Percentiles rank a stretch among this genome's conserved stretches.
Evolutionary conservation across 176 grass and related monocot genomes (phyloP).

Genomic region (Bonia amplexicaulis): DNA sequence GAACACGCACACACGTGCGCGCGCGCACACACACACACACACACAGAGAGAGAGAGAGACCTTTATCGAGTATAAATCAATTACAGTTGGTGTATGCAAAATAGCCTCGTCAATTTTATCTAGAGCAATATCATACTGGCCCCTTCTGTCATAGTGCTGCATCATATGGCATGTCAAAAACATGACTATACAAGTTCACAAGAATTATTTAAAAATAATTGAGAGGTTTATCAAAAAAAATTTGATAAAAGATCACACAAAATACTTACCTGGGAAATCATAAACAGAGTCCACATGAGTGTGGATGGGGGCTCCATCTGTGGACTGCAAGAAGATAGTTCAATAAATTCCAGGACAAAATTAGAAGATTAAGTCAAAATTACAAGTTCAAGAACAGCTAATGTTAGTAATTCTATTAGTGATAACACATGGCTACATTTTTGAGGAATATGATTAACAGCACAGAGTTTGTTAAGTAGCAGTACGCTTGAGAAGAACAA

Average conservation of each 20-base stretch:
- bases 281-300: constrained; percentile 83
- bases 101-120: constrained; percentile 95
- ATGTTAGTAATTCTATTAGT: neutral
- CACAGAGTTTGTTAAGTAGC: neutral
- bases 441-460: neutral
- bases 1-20: rapidly evolving
- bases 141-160: constrained; percentile 96
- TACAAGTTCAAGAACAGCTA: neutral
- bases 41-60: constrained; percentile 30
- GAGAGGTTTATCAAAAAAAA: neutral
- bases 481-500: neutral
- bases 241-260: constrained; percentile 11
- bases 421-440: neutral
- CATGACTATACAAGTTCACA: constrained; percentile 11
- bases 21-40: neutral
- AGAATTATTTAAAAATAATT: constrained; percentile 14
- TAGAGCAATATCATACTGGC: constrained; percentile 68
- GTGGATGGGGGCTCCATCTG: constrained; percentile 90
- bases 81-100: constrained; percentile 87
- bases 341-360: neutral
- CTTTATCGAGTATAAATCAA: constrained; percentile 99
- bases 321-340: constrained; percentile 44
- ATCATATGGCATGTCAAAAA: constrained; percentile 23
- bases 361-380: constrained; percentile 12
- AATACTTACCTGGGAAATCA: constrained; percentile 89